These are phyloP conservation scores for Allomyces arbusculus DNA, from an alignment of 192 early-diverging fungal species.

Conservation along the genomic window DNA sequence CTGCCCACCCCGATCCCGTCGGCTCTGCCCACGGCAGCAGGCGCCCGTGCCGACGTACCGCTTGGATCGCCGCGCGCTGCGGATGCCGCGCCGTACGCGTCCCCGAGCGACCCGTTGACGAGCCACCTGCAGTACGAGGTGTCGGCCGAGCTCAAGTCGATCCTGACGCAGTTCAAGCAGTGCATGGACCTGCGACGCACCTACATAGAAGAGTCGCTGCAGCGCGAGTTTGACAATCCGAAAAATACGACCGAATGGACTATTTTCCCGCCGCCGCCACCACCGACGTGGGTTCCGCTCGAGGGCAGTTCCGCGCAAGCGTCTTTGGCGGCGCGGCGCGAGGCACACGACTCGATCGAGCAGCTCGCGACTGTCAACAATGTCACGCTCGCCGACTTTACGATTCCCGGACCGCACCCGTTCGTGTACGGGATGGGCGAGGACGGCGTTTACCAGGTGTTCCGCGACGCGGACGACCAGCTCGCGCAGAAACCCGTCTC, in stretches of 20 bases:
- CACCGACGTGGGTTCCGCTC: conserved; percentile 41
- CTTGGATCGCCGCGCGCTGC: too few relatives aligned
- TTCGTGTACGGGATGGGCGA: conserved; percentile 26
- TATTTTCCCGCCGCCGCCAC: conserved; percentile 70
- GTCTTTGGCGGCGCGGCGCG: conserved; percentile 3
- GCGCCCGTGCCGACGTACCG: too few relatives aligned
- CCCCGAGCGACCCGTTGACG: too few relatives aligned
- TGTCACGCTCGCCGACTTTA: conserved; percentile 16
- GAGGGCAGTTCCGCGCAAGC: not conserved
- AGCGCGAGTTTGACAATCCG: conserved; percentile 63
- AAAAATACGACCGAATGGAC: conserved; percentile 54
- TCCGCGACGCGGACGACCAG: conserved; percentile 9
- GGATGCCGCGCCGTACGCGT: too few relatives aligned
- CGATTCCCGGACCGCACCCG: conserved; percentile 15
- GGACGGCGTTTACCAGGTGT: conserved; percentile 44
- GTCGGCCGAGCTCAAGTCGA: conserved; percentile 32
- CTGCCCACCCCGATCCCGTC: too few relatives aligned
- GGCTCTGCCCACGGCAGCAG: too few relatives aligned
- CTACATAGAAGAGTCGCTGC: conserved; percentile 57
- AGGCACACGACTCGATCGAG: not conserved
- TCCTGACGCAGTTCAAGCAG: conserved; percentile 37
- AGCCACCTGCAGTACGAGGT: conserved; percentile 16
- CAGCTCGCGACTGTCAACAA: conserved; percentile 3
- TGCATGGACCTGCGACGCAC: conserved; percentile 63
- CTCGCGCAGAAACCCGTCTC: conserved; percentile 12